These are phyloP conservation scores for Trichoderma sp. DNA, from an alignment of 2,329 filamentous ascomycete species.

Conservation along the genomic window DNA sequence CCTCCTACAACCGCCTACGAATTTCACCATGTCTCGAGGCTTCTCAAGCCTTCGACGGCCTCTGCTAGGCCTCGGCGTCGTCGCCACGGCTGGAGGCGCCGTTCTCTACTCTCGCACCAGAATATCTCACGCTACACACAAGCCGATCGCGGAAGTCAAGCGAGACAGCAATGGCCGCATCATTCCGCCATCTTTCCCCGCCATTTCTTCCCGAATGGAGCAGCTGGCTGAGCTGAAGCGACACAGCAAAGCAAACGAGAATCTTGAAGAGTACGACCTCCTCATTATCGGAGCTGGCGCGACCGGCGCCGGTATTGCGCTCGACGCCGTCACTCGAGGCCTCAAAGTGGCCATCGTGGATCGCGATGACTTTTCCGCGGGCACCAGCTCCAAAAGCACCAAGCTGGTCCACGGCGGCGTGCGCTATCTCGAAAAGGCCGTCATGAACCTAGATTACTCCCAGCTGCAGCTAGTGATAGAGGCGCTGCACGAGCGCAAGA, in stretches of 20 bases:
- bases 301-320: slow-evolving; percentile 75
- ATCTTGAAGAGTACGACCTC: slow-evolving; percentile 66
- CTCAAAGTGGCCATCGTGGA: slow-evolving; percentile 79
- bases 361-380: slow-evolving; percentile 77
- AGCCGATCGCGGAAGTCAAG: slow-evolving; percentile 34
- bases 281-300: slow-evolving; percentile 77
- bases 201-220: slow-evolving; percentile 35
- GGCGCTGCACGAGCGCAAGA: slow-evolving; percentile 77
- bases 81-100: slow-evolving; percentile 31
- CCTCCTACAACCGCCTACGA: not conserved
- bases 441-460: slow-evolving; percentile 80
- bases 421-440: slow-evolving; percentile 80
- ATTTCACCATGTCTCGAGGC: slow-evolving; percentile 34
- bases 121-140: slow-evolving; percentile 33
- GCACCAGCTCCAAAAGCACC: slow-evolving; percentile 83
- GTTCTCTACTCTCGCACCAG: slow-evolving; percentile 32
- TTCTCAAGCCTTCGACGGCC: slow-evolving; percentile 37
- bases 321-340: slow-evolving; percentile 76
- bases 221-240: slow-evolving; percentile 42
- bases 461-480: slow-evolving; percentile 80
- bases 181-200: slow-evolving; percentile 37
- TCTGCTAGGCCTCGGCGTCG: slow-evolving; percentile 32
- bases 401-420: slow-evolving; percentile 85
- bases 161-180: slow-evolving; percentile 39
- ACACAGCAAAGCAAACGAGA: slow-evolving; percentile 32